A percentile compares a stretch with the other conserved stretches of the same genome.
Conservation (phyloP, 257 asterid species). For the Perilla frutescens region DNA sequence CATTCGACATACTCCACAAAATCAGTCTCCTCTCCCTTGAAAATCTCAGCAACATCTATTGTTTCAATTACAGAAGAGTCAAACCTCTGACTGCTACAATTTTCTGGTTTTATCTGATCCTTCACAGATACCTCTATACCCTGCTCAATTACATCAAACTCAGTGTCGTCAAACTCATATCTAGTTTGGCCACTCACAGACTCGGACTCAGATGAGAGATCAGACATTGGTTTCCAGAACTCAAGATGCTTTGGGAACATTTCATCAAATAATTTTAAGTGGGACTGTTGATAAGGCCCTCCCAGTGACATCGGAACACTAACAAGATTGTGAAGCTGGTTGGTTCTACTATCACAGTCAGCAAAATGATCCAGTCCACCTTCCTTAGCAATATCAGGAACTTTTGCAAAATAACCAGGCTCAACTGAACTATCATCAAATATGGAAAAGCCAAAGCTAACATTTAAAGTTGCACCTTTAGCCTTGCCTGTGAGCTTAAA, state of each 20-base stretch:
- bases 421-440: constrained; percentile 53
- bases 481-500: constrained; percentile 85
- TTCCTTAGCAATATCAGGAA: constrained; percentile 48
- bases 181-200: constrained; percentile 37
- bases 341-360: constrained; percentile 41
- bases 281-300: constrained; percentile 41
- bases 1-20: constrained; percentile 41
- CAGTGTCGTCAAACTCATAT: constrained; percentile 44
- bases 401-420: constrained; percentile 53
- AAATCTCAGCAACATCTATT: constrained; percentile 63
- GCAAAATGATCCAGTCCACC: constrained; percentile 32
- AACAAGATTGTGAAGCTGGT: constrained; percentile 25
- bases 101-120: constrained; percentile 43
- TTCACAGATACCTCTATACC: constrained; percentile 54
- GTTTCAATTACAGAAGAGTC: constrained; percentile 55
- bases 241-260: constrained; percentile 36
- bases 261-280: constrained; percentile 45
- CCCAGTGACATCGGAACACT: constrained; percentile 39
- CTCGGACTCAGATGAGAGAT: constrained; percentile 31
- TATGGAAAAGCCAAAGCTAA: constrained; percentile 80
- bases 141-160: constrained; percentile 42
- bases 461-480: constrained; percentile 75
- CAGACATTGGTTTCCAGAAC: constrained; percentile 33
- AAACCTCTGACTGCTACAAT: constrained; percentile 45
- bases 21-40: constrained; percentile 48